Evolutionary conservation across 1,284 basidiomycete species (phyloP), one percentile per base, ranked within the genome.

Genomic region (Pyrrhoderma lamaoense): DNA sequence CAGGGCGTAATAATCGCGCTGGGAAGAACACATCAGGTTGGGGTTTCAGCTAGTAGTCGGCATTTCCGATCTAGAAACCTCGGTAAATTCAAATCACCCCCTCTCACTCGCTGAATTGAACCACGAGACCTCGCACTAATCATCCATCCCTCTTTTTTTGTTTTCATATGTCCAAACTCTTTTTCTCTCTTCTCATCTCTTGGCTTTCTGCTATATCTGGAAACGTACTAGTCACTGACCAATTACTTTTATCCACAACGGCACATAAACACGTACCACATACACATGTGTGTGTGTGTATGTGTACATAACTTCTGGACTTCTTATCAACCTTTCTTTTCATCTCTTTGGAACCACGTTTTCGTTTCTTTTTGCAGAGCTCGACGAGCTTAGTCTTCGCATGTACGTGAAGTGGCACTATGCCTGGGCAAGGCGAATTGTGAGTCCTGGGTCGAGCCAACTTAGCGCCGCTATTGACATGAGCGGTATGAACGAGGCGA

Each of bases 321-420:
- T n/a, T n/a, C 11, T 31, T 4, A 16, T 42, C 22, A n/a, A 5
- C 44, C 21, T 31, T 42, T 18, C 19, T n/a, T 23, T 23, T 40
- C 23, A 1, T 50, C 25, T 19, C 18, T 23, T 21, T 42, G 16
- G 38, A n/a, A 25, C 13, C 42, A 40, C 23, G 27, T 31, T 31
- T 31, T 5, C 11, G n/a, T 31, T 31, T 5, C 27, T 31, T 31
- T 31, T 31, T 31, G 3, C 34, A 51, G 56, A 57, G 42, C 52
- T 57, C 38, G 47, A 55, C 43, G 50, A 48, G 51, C 47, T 52
- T 21, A 46, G 16, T 8, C 8, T 57, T 11, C 56, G 39, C 35
- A 55, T 55, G 49, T 55, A 57, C 47, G 48, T 55, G 40, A 49
- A 55, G 18, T 57, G 56, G 56, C 53, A 55, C 40, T 47, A 55